These are phyloP conservation scores for Sungouiella blattae DNA, from an alignment of 805 yeast genomes.

Conservation along the genomic window DNA sequence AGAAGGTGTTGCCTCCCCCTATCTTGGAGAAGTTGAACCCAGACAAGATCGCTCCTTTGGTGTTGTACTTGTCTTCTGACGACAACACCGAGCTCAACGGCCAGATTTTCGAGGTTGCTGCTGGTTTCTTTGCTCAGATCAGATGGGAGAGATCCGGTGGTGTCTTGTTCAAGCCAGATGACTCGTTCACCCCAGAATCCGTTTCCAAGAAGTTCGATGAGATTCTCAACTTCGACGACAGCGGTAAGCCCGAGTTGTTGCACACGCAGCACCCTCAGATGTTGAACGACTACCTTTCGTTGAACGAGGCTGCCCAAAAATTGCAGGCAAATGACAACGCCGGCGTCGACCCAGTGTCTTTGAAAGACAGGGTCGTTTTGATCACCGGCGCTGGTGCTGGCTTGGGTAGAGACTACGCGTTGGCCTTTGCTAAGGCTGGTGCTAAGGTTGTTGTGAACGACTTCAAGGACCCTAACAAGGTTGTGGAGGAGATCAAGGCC, in stretches of 20 bases:
- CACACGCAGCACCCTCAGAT: constrained; percentile 64
- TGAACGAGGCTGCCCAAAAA: constrained; percentile 50
- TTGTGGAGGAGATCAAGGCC: constrained; percentile 69
- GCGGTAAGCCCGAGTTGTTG: constrained; percentile 46
- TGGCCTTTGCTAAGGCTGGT: constrained; percentile 81
- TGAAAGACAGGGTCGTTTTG: constrained; percentile 81
- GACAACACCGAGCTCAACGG: constrained; percentile 52
- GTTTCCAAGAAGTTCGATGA: constrained; percentile 65
- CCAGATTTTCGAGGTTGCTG: constrained; percentile 87
- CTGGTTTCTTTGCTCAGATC: constrained; percentile 86
- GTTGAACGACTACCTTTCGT: constrained; percentile 65
- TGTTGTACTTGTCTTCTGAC: constrained; percentile 73
- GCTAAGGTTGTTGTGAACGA: constrained; percentile 95
- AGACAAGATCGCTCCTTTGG: constrained; percentile 89
- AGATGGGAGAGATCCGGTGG: constrained; percentile 96
- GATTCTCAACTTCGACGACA: constrained; percentile 59
- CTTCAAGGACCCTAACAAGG: constrained; percentile 66
- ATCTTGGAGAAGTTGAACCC: constrained; percentile 78
- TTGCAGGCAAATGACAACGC: constrained; percentile 49
- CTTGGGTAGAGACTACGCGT: constrained; percentile 86
- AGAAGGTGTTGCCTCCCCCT: constrained; percentile 80
- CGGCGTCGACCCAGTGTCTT: constrained; percentile 46
- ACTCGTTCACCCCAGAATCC: constrained; percentile 78
- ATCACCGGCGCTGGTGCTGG: constrained; percentile 97
- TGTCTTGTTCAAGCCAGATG: constrained; percentile 74